Evolutionary conservation across 768 basidiomycete species (phyloP), one percentile per base, ranked within the genome.

Genomic region (Suillus paluster): DNA sequence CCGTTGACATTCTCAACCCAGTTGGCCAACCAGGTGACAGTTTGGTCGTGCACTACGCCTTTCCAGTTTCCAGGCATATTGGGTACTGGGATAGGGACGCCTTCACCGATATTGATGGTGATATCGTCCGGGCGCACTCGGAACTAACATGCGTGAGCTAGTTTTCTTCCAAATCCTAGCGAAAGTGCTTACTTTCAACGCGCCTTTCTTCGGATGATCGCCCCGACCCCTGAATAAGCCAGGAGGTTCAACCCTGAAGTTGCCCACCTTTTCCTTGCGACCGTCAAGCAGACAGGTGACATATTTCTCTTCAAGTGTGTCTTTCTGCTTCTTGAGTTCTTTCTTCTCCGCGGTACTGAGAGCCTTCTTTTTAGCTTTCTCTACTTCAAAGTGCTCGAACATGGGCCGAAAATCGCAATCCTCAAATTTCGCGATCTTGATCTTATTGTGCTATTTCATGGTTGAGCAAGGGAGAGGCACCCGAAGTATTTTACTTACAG

Each of bases 1-100:
- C 88, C 86, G 70, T 99, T 99, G 77, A 99, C 88, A 71, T 99
- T 99, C 77, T 99, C 97, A 50, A 95, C 95, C 97, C 97, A 99
- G 60, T 92, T 96, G 5, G 97, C 97, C 53, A 99, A 83, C 97
- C 97, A 99, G 14, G 97, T 99, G 30, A 99, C 97, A 3, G 95
- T 98, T 67, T 96, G 90, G 72, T 99, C 96, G 71, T 99, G 94
- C 12, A 86, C 83, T 23, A 97, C 81, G 4, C 83, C 81, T 73
- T 92, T 95, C 97, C 97, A 99, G 46, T 86, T 84, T 48, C 97
- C 97, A 21, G 95, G 89, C 72, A 91, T 87, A 66, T 97, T 98
- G 5, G 97, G 94, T n/a, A 84, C 77, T 1, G 97, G 97, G 33
- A 91, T 78, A 2, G 88, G 84, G 1, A 83, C 83, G 52, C 83